These are phyloP conservation scores for Trypethelium eluteriae DNA, from an alignment of 495 filamentous ascomycete genomes.

Conservation along the genomic window DNA sequence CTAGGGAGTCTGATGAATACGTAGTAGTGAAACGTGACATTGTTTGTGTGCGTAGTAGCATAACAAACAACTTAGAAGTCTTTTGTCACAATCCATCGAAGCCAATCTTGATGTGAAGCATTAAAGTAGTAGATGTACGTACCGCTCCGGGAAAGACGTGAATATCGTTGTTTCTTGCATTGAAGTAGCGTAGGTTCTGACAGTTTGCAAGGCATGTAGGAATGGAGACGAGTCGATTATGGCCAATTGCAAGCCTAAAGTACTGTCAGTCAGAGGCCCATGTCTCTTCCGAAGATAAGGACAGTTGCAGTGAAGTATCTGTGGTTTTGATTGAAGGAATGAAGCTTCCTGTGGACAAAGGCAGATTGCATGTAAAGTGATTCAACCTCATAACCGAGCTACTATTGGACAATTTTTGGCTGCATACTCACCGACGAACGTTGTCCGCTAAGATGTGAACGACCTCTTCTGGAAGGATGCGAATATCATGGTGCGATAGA, in stretches of 20 bases:
- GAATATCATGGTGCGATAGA: slow-evolving; percentile 74
- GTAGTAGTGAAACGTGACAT: too few species aligned
- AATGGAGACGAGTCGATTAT: slow-evolving; percentile 75
- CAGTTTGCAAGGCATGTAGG: slow-evolving; percentile 78
- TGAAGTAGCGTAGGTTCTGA: slow-evolving; percentile 85
- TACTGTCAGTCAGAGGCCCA: slow-evolving; percentile 19
- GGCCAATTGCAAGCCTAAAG: slow-evolving; percentile 72
- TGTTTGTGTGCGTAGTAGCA: too few species aligned
- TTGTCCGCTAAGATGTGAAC: slow-evolving; percentile 89
- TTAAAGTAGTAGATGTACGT: slow-evolving; percentile 34
- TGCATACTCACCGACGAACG: slow-evolving; percentile 65
- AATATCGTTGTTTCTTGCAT: slow-evolving; percentile 79
- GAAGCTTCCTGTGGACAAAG: too few species aligned
- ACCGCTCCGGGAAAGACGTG: slow-evolving; percentile 81
- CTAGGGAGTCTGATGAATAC: neutral
- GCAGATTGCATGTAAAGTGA: too few species aligned
- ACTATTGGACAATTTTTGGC: too few species aligned
- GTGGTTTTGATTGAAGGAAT: too few species aligned
- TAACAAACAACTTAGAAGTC: too few species aligned
- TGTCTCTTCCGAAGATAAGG: slow-evolving; percentile 3
- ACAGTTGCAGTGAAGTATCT: slow-evolving; percentile 2
- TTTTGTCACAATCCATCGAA: too few species aligned
- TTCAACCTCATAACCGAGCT: slow-evolving; percentile 7
- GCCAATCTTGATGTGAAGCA: slow-evolving; percentile 4
- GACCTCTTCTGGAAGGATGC: slow-evolving; percentile 74